Evolutionary conservation across 805 yeast genomes (phyloP).

Genomic region (Wickerhamomyces mucosus): DNA sequence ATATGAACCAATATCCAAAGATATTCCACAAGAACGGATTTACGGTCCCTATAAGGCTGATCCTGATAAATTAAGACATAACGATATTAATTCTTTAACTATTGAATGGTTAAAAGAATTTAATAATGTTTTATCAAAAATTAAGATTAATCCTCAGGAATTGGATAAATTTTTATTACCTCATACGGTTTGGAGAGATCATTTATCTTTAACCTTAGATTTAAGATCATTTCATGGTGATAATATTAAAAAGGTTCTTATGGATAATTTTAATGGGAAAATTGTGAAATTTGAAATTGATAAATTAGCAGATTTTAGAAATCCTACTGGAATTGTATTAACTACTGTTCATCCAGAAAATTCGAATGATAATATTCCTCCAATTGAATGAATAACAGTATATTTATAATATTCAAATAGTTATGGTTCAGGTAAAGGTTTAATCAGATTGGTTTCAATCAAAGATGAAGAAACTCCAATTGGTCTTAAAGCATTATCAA

Average conservation of each 20-base stretch:
- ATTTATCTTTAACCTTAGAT: slow-evolving; percentile 25
- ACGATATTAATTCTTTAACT: slow-evolving; percentile 18
- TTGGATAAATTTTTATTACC: slow-evolving; percentile 19
- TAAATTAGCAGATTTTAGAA: slow-evolving; percentile 20
- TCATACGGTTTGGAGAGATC: slow-evolving; percentile 30
- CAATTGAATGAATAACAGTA: slow-evolving; percentile 28
- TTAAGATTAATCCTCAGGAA: slow-evolving; percentile 6
- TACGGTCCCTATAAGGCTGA: slow-evolving; percentile 21
- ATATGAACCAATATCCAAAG: slow-evolving; percentile 15
- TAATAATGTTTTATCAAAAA: slow-evolving; percentile 15
- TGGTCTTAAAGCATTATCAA: slow-evolving; percentile 24
- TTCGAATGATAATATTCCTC: slow-evolving; percentile 14
- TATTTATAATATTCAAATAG: slow-evolving; percentile 22
- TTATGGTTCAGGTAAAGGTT: slow-evolving; percentile 26
- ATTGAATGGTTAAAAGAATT: slow-evolving; percentile 24
- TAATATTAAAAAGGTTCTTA: slow-evolving; percentile 17
- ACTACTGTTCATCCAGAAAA: slow-evolving; percentile 20
- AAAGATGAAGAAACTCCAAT: slow-evolving; percentile 19
- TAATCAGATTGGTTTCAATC: slow-evolving; percentile 23
- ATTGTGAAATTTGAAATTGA: slow-evolving; percentile 23
- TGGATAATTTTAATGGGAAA: slow-evolving; percentile 8
- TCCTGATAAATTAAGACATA: slow-evolving; percentile 18
- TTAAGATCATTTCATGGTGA: slow-evolving; percentile 25
- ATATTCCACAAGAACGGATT: slow-evolving; percentile 20
- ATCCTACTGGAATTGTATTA: slow-evolving; percentile 22